Percentiles rank a stretch among this genome's conserved stretches.
Evolutionary conservation across 768 basidiomycete species (phyloP).

Genomic region (Tylopilus cervinicoccineus): DNA sequence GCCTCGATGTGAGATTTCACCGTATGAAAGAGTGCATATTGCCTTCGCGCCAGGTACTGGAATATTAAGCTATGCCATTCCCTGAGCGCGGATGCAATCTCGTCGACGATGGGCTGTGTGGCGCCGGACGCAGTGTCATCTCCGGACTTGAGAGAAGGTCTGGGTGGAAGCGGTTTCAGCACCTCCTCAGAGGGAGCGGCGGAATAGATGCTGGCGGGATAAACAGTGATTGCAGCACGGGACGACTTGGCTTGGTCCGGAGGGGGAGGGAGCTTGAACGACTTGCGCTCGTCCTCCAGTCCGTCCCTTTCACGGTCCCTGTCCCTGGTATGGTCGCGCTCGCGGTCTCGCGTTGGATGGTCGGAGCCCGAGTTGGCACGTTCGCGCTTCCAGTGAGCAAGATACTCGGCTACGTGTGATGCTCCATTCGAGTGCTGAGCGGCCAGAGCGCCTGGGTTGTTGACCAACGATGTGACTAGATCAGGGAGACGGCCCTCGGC

Average conservation of each 20-base stretch:
- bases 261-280: constrained; percentile 69
- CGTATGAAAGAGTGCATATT: constrained; percentile 84
- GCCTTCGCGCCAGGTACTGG: constrained; percentile 81
- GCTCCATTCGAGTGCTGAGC: constrained; percentile 33
- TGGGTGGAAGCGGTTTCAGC: constrained; percentile 75
- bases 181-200: constrained; percentile 63
- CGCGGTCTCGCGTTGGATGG: constrained; percentile 29
- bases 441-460: constrained; percentile 27
- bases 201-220: constrained; percentile 73
- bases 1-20: constrained; percentile 89
- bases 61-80: constrained; percentile 96
- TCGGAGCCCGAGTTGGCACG: constrained; percentile 27
- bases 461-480: constrained; percentile 55
- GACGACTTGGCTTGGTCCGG: constrained; percentile 73
- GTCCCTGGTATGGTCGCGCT: constrained; percentile 35
- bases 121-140: constrained; percentile 88
- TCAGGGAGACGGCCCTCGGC: constrained; percentile 83
- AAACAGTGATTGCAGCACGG: constrained; percentile 67
- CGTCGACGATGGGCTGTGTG: constrained; percentile 89
- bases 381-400: constrained; percentile 42
- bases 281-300: constrained; percentile 58
- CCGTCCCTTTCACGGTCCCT: constrained; percentile 62
- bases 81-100: constrained; percentile 92
- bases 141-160: constrained; percentile 91
- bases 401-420: constrained; percentile 43